Conservation (phyloP, 1,284 basidiomycete species). For the Takashimella tepidaria region DNA sequence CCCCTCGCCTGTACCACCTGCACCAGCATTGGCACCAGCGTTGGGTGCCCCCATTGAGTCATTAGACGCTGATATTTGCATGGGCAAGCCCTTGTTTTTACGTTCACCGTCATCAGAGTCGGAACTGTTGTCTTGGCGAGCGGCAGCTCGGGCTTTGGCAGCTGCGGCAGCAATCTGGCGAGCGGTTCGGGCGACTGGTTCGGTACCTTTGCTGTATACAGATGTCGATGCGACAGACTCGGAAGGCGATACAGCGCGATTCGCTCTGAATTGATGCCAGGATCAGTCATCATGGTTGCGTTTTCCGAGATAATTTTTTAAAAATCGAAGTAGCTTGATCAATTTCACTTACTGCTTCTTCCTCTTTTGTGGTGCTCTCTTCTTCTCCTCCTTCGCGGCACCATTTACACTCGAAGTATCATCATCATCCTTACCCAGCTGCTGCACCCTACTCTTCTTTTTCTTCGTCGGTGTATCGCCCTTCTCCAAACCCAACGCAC, state of each 20-base stretch:
- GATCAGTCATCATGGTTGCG: no score
- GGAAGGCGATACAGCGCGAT: constrained; percentile 37
- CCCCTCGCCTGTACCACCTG: constrained; percentile 14
- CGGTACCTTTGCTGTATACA: constrained; percentile 29
- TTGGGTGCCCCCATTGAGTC: constrained; percentile 21
- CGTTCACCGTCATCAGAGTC: constrained; percentile 28
- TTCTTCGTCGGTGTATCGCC: constrained; percentile 40
- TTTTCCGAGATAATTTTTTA: no score
- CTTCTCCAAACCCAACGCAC: constrained; percentile 8
- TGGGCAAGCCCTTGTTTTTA: constrained; percentile 15
- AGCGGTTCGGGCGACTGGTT: constrained; percentile 33
- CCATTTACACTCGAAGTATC: constrained; percentile 35
- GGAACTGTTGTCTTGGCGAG: constrained; percentile 16
- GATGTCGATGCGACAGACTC: constrained; percentile 41
- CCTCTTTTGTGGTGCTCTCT: constrained; percentile 29
- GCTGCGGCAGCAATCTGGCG: constrained; percentile 44
- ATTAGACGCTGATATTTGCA: constrained; percentile 20
- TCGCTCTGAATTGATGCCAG: no score
- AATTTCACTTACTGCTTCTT: constrained; percentile 34
- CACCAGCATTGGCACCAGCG: constrained; percentile 2
- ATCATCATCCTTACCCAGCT: constrained; percentile 38
- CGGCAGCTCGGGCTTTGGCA: constrained; percentile 30
- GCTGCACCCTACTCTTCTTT: constrained; percentile 34
- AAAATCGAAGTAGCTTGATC: no score
- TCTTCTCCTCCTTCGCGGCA: constrained; percentile 35